Conservation (phyloP, 1,284 basidiomycete genomes). For the Ustilago bromivora region DNA sequence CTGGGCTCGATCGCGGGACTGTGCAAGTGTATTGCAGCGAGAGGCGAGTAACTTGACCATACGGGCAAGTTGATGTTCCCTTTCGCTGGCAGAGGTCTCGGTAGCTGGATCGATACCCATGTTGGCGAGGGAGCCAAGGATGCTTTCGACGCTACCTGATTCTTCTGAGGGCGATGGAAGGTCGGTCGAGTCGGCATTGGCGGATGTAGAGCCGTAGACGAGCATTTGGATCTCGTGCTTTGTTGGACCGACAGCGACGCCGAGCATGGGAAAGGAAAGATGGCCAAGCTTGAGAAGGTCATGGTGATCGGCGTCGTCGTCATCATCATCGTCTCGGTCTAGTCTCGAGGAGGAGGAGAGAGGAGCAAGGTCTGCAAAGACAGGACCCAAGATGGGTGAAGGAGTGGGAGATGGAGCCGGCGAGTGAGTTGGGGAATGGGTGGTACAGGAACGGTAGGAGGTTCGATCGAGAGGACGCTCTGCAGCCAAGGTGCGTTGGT, state of each 20-base stretch:
- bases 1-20: conserved; percentile 38
- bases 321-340: neutral
- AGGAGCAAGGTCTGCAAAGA: conserved; percentile 19
- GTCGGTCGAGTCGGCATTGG: conserved; percentile 19
- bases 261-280: conserved; percentile 59
- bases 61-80: conserved; percentile 47
- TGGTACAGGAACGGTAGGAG: conserved; percentile 40
- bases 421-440: conserved; percentile 32
- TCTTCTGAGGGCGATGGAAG: conserved; percentile 28
- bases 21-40: conserved; percentile 37
- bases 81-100: conserved; percentile 30
- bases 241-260: conserved; percentile 57
- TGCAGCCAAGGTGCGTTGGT: conserved; percentile 37
- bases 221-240: conserved; percentile 62
- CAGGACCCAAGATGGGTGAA: conserved; percentile 61
- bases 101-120: conserved; percentile 53
- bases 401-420: conserved; percentile 58
- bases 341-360: conserved; percentile 10
- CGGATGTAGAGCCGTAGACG: conserved; percentile 47
- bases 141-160: conserved; percentile 26
- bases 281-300: conserved; percentile 51
- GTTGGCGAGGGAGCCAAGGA: conserved; percentile 46
- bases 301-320: conserved; percentile 22
- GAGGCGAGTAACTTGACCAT: conserved; percentile 56
- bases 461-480: conserved; percentile 32